phyloP scores from a whole-genome alignment of 257 asterid genomes.

The Henckelia pumila region DNA sequence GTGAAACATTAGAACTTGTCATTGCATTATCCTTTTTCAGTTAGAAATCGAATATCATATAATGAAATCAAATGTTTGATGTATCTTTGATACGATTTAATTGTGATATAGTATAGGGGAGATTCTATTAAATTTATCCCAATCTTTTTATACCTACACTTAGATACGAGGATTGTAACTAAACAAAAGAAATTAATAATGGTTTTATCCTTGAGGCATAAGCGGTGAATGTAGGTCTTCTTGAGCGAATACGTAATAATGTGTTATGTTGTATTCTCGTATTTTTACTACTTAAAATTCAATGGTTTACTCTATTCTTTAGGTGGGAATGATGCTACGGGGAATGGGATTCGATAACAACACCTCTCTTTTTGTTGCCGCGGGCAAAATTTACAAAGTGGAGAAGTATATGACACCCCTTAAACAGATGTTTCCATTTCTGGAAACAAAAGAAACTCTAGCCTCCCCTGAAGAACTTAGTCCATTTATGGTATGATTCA shows the following conservation, averaged over 20 bases:
- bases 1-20: not conserved
- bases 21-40: not conserved
- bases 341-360: slow-evolving; percentile 97
- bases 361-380: slow-evolving; percentile 84
- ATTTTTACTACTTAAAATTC: not conserved
- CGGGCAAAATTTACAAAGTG: slow-evolving; percentile 85
- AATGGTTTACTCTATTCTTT: slow-evolving; percentile 18
- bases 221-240: not conserved
- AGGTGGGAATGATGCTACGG: slow-evolving; percentile 99
- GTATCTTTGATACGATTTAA: not conserved
- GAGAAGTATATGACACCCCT: slow-evolving; percentile 94
- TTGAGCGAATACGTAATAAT: not conserved
- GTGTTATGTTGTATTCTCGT: not conserved
- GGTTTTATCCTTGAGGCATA: not conserved
- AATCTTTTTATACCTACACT: not conserved
- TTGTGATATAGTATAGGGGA: not conserved
- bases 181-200: not conserved
- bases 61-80: not conserved
- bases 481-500: slow-evolving; percentile 60
- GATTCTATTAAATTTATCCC: not conserved
- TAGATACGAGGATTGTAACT: not conserved
- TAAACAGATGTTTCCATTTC: slow-evolving; percentile 84
- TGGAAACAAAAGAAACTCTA: slow-evolving; percentile 77
- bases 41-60: not conserved
- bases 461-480: slow-evolving; percentile 77